These are phyloP conservation scores for Rhypophila decipiens DNA, from an alignment of 495 filamentous ascomycete genomes.

Conservation along the genomic window DNA sequence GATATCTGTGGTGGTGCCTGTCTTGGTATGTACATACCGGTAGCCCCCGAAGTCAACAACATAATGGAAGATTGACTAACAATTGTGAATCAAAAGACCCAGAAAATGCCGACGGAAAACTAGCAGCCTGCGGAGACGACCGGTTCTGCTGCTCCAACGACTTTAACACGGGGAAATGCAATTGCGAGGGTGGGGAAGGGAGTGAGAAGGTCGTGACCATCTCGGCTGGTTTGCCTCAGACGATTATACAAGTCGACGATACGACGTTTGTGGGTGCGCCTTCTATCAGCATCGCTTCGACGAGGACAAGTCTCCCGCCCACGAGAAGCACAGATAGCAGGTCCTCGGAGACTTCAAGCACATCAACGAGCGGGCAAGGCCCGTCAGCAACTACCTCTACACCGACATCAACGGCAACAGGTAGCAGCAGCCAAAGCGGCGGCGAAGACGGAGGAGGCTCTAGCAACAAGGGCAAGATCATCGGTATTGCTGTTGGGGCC, in stretches of 20 bases:
- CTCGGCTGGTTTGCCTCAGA: constrained; percentile 15
- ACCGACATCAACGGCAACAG: background rate
- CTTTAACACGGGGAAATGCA: constrained; percentile 20
- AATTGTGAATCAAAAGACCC: constrained; percentile 8
- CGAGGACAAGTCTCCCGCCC: background rate
- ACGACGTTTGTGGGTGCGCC: constrained; percentile 9
- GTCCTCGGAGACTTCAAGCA: background rate
- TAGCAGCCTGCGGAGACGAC: constrained; percentile 22
- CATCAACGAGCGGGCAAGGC: background rate
- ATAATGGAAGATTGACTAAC: no score
- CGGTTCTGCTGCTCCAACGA: constrained; percentile 23
- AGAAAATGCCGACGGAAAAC: constrained; percentile 11
- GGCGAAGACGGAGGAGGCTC: background rate
- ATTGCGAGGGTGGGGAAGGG: constrained; percentile 11
- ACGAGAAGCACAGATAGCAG: background rate
- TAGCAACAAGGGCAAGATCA: background rate
- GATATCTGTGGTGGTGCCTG: constrained; percentile 26
- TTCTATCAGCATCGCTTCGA: constrained; percentile 4
- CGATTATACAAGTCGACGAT: constrained; percentile 23
- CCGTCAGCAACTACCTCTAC: background rate
- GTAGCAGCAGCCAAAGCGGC: background rate
- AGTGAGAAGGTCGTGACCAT: constrained; percentile 16
- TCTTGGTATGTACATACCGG: constrained; percentile 26
- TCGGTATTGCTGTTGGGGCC: constrained; percentile 8
- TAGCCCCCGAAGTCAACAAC: no score